Conservation (phyloP, 768 basidiomycete species). For the Fomitopsis pulvina region DNA sequence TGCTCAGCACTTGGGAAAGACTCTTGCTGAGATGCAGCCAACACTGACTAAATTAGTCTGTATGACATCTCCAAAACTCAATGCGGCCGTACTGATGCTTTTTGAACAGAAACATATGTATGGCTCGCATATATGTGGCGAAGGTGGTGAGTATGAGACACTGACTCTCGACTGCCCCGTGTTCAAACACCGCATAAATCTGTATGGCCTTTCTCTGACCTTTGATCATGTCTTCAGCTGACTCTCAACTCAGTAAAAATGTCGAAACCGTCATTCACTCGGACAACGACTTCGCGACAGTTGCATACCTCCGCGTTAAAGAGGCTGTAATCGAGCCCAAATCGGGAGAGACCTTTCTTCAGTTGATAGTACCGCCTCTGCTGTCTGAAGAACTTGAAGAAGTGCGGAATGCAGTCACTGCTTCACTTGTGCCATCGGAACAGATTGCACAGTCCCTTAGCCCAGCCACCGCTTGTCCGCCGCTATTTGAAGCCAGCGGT, state of each 20-base stretch:
- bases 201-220: slow-evolving; percentile 40
- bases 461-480: background rate
- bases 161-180: slow-evolving; percentile 86
- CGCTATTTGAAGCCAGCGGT: background rate
- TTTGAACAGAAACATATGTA: slow-evolving; percentile 62
- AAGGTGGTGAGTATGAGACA: slow-evolving; percentile 97
- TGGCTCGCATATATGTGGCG: slow-evolving; percentile 92
- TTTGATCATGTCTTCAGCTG: background rate
- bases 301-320: slow-evolving; percentile 85
- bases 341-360: slow-evolving; percentile 4
- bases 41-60: slow-evolving; percentile 67
- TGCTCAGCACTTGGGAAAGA: slow-evolving; percentile 70
- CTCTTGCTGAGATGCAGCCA: slow-evolving; percentile 65
- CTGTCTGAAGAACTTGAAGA: slow-evolving; percentile 39
- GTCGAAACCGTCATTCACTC: slow-evolving; percentile 72
- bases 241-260: slow-evolving; percentile 38
- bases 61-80: background rate
- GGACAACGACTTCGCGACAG: slow-evolving; percentile 79
- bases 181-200: slow-evolving; percentile 68
- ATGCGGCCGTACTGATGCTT: background rate
- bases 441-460: background rate
- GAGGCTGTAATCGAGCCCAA: slow-evolving; percentile 60
- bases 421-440: background rate
- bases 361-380: slow-evolving; percentile 40
- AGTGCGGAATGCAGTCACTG: slow-evolving; percentile 8